These are phyloP conservation scores for Neurospora pannonica DNA, from an alignment of 495 filamentous ascomycete species.

Conservation along the genomic window DNA sequence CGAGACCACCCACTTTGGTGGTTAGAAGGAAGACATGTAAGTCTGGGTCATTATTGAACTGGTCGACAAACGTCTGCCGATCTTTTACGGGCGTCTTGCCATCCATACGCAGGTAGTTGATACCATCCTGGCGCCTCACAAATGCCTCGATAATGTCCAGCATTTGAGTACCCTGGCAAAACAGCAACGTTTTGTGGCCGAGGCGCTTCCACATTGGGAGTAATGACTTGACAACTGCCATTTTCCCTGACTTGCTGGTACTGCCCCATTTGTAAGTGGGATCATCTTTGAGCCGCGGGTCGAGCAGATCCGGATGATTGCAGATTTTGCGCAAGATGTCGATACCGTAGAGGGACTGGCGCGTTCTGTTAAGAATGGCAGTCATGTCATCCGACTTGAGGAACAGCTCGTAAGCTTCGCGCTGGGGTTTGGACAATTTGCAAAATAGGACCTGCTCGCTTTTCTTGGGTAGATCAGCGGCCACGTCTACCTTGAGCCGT, in stretches of 20 bases:
- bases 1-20: conserved; percentile 88
- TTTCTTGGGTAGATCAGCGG: conserved; percentile 86
- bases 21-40: conserved; percentile 87
- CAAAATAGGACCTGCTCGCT: conserved; percentile 93
- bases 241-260: conserved; percentile 74
- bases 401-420: conserved; percentile 67
- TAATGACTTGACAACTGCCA: conserved; percentile 81
- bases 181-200: conserved; percentile 85
- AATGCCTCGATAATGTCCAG: conserved; percentile 84
- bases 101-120: conserved; percentile 86
- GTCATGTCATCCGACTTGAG: conserved; percentile 75
- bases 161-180: conserved; percentile 87
- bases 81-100: conserved; percentile 75
- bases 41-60: conserved; percentile 74
- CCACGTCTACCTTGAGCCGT: conserved; percentile 86
- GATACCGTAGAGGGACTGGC: conserved; percentile 78
- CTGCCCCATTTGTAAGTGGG: conserved; percentile 63
- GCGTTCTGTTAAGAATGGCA: conserved; percentile 59
- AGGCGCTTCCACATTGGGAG: conserved; percentile 76
- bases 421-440: conserved; percentile 70
- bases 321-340: conserved; percentile 92
- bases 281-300: conserved; percentile 51
- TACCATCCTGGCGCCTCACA: conserved; percentile 51
- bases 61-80: conserved; percentile 76
- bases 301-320: conserved; percentile 85